These are phyloP conservation scores for Aspergillus steynii DNA, from an alignment of 495 filamentous ascomycete species.

Conservation along the genomic window DNA sequence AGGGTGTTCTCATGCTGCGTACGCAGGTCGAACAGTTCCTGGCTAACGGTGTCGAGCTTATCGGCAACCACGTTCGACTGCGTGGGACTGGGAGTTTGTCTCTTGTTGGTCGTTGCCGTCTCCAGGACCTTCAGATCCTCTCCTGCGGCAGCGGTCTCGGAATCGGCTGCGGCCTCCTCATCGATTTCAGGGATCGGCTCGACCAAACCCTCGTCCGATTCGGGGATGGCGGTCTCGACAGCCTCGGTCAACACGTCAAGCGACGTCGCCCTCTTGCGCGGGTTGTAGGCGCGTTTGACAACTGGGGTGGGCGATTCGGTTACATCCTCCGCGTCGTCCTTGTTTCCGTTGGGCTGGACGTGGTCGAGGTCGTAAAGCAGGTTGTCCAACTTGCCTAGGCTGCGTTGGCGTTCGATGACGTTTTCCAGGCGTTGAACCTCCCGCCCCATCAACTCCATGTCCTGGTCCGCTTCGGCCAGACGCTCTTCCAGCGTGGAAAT, in stretches of 20 bases:
- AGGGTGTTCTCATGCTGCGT: constrained; percentile 86
- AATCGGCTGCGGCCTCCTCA: constrained; percentile 31
- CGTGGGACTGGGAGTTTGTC: constrained; percentile 61
- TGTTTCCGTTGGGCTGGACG: constrained; percentile 62
- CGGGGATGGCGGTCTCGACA: constrained; percentile 52
- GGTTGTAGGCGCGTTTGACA: constrained; percentile 21
- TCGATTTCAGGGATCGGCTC: constrained; percentile 49
- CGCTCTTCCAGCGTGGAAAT: constrained; percentile 96
- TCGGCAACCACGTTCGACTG: constrained; percentile 86
- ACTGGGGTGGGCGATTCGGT: constrained; percentile 19
- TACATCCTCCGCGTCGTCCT: constrained; percentile 34
- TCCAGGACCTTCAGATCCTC: constrained; percentile 38
- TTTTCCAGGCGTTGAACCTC: constrained; percentile 93
- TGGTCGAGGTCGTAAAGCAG: constrained; percentile 88
- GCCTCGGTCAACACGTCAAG: constrained; percentile 52
- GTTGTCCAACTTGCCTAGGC: constrained; percentile 90
- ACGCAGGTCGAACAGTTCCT: constrained; percentile 87
- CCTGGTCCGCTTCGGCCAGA: constrained; percentile 92
- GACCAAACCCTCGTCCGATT: constrained; percentile 49
- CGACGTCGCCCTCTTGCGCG: constrained; percentile 39
- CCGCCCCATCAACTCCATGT: constrained; percentile 93
- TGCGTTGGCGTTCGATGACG: constrained; percentile 92
- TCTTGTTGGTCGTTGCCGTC: constrained; percentile 27
- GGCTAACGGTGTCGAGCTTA: constrained; percentile 87
- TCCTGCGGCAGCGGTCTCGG: constrained; percentile 27